Evolutionary conservation across 2,329 filamentous ascomycete genomes (phyloP).

Genomic region (Davidsoniella australis): DNA sequence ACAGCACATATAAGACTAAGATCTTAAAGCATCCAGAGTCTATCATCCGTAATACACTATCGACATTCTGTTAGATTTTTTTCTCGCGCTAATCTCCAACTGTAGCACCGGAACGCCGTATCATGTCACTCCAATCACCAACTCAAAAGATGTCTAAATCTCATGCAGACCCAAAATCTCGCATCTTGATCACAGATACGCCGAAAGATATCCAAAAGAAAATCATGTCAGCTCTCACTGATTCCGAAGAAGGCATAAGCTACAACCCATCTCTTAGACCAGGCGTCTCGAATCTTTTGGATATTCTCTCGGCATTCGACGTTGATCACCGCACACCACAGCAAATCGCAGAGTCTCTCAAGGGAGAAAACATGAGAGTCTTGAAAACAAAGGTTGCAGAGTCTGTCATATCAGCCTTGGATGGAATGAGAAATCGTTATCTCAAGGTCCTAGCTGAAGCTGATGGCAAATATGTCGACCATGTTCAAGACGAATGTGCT

Average conservation of each 20-base stretch:
- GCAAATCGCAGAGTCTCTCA: conserved; percentile 25
- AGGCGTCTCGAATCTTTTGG: conserved; percentile 74
- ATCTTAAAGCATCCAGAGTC: conserved; percentile 50
- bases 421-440: conserved; percentile 39
- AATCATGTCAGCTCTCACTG: conserved; percentile 58
- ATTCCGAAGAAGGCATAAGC: conserved; percentile 46
- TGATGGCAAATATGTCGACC: conserved; percentile 35
- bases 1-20: conserved; percentile 47
- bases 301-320: conserved; percentile 59
- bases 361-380: conserved; percentile 21
- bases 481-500: conserved; percentile 41
- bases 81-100: conserved; percentile 6
- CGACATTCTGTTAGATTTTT: neutral
- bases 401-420: conserved; percentile 35
- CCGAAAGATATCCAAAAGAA: conserved; percentile 48
- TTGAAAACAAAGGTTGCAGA: conserved; percentile 39
- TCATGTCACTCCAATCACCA: conserved; percentile 79
- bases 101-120: conserved; percentile 57
- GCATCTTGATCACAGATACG: conserved; percentile 67
- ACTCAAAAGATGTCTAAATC: conserved; percentile 90
- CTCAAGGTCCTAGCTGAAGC: conserved; percentile 29
- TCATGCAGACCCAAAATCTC: conserved; percentile 48
- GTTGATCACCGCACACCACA: conserved; percentile 22
- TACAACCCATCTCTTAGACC: conserved; percentile 57
- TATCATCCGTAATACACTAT: conserved; percentile 42